phyloP scores from a whole-genome alignment of 257 asterid species.

The Jacaranda copaia region DNA sequence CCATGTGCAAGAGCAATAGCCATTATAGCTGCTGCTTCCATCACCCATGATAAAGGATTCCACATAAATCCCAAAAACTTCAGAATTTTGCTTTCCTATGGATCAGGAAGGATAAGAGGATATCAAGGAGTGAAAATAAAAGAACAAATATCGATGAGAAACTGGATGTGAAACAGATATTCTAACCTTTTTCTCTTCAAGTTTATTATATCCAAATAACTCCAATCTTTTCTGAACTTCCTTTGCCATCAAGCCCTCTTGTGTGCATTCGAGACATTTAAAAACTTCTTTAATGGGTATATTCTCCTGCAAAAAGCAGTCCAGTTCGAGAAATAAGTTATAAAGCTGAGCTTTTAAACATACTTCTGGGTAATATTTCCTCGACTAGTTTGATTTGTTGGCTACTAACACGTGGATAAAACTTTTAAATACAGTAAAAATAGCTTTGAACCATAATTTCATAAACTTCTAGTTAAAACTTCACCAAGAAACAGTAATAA shows the following conservation, averaged over 20 bases:
- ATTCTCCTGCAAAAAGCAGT: constrained; percentile 50
- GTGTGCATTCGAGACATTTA: constrained; percentile 48
- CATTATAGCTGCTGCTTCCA: constrained; percentile 77
- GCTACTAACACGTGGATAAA: background rate
- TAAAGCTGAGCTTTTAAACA: background rate
- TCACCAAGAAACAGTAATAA: background rate
- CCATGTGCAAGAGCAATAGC: constrained; percentile 73
- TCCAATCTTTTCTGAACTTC: constrained; percentile 48
- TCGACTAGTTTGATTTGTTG: background rate
- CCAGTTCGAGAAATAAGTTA: background rate
- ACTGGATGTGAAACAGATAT: background rate
- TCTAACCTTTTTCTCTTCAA: constrained; percentile 59
- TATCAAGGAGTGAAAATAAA: background rate
- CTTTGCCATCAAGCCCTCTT: constrained; percentile 47
- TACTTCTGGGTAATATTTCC: background rate
- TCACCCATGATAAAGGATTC: constrained; percentile 71
- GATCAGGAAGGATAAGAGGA: constrained; percentile 6
- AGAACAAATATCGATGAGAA: background rate
- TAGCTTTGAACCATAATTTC: background rate
- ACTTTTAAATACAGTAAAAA: background rate
- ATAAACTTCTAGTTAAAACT: background rate
- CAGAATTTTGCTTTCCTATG: constrained; percentile 57
- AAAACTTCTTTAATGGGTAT: constrained; percentile 64
- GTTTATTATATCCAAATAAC: constrained; percentile 60
- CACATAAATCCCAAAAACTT: constrained; percentile 76